Base-by-base conservation (phyloP, 495 filamentous ascomycete species). In the Lasiosphaeria miniovina region DNA sequence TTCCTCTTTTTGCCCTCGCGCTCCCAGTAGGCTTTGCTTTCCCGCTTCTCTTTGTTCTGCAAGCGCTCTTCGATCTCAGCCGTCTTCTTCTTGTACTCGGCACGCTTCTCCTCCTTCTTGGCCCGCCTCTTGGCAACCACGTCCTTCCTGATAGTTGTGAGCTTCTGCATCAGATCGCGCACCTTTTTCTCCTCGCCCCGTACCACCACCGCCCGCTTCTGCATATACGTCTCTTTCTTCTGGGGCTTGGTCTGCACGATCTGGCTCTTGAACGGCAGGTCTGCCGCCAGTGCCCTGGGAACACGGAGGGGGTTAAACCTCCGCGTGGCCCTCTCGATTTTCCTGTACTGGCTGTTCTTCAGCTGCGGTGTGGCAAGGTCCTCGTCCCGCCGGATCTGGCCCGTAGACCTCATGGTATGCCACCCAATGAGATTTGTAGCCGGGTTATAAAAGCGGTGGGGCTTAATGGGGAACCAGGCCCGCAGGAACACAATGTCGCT, bases 281-380 rank as follows among this genome's bases (percentile, higher is more conserved):
- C 86, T 10, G 90, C 86, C 15, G 90, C 90, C 24, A 98, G 81
- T 54, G 89, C 86, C 32, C 87, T 86, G 3, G 94, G 94, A 14
- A 98, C 90, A 31, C 89, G 86, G 10, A 98, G 86, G 33, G 93
- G 88, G 75, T 98, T 98, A 83, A 98, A 98, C 71, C 93, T 88
- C 36, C 94, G 86, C 3, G 82, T 82, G 41, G 79, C 80, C 24
- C 94, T 89, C 69, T 93, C 91, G 58, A 98, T 83, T 55, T 86
- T 82, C 61, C 83, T 84, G 80, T 98, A 98, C 49, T 85, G 77
- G 54, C 88, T 91, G 75, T 98, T 89, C 62, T 86, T 86, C 54
- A 87, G 79, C 64, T 84, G 74, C 2, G 94, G 94, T 6, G 90
- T 93, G 31, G 87, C 76, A 52, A 98, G 80, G 53, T 81, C 79